Percentiles rank a stretch among this genome's conserved stretches.
phyloP scores from a whole-genome alignment of 139 green algal genomes.

The Bryopsis sp. region DNA sequence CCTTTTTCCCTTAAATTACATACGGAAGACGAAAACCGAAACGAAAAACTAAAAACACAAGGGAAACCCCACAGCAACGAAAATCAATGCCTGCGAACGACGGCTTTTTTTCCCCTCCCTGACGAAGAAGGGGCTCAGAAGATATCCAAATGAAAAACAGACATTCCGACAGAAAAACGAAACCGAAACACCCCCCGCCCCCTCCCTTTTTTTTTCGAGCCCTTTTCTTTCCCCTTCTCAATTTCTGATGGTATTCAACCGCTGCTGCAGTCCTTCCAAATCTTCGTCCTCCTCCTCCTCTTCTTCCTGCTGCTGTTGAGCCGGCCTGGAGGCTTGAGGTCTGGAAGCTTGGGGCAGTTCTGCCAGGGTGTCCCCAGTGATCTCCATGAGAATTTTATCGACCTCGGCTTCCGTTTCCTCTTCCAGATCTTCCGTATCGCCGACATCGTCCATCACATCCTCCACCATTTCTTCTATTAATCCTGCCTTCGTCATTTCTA shows the following conservation, averaged over 20 bases:
- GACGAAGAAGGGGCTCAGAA: too few relatives aligned
- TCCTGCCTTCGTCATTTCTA: constrained; percentile 82
- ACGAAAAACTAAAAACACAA: too few relatives aligned
- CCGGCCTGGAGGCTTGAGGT: constrained; percentile 2
- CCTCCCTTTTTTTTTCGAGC: too few relatives aligned
- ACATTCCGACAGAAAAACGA: too few relatives aligned
- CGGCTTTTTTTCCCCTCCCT: too few relatives aligned
- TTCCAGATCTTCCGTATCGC: constrained; percentile 61
- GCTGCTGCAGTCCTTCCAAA: constrained; percentile 34
- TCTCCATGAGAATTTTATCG: constrained; percentile 53
- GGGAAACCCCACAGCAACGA: too few relatives aligned
- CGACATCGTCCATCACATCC: constrained; percentile 55
- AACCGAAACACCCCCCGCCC: too few relatives aligned
- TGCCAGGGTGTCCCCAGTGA: constrained; percentile 31
- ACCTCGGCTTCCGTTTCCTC: constrained; percentile 65
- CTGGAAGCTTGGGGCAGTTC: constrained; percentile 24
- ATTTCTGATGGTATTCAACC: constrained; percentile 44
- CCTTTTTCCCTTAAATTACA: too few relatives aligned
- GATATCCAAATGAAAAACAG: too few relatives aligned
- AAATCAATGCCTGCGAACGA: too few relatives aligned
- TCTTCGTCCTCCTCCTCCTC: constrained; percentile 38
- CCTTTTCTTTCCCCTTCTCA: too few relatives aligned
- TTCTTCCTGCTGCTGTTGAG: constrained; percentile 12
- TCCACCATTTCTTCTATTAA: constrained; percentile 86
- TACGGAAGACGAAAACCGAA: too few relatives aligned